Conservation (phyloP, 2,329 filamentous ascomycete genomes). For the Alternaria panax region DNA sequence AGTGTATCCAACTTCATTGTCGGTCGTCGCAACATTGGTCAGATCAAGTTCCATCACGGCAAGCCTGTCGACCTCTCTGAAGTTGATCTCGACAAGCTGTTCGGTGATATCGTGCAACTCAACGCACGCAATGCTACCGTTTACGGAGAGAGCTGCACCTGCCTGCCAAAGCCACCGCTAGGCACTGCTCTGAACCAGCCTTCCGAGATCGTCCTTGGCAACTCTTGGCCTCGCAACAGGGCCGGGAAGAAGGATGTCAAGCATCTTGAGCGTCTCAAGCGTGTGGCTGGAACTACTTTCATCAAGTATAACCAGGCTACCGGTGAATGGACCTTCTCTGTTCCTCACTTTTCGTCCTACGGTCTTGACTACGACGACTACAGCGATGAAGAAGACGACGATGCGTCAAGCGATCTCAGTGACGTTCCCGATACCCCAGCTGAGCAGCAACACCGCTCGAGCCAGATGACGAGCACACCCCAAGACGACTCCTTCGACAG, state of each 20-base stretch:
- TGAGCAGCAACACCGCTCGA: conserved; percentile 37
- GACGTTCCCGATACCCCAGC: conserved; percentile 56
- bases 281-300: conserved; percentile 81
- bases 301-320: conserved; percentile 78
- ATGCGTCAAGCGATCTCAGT: conserved; percentile 46
- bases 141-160: conserved; percentile 65
- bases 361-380: conserved; percentile 75
- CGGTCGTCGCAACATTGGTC: conserved; percentile 81
- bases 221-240: conserved; percentile 87
- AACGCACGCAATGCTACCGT: conserved; percentile 83
- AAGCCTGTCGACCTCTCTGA: conserved; percentile 76
- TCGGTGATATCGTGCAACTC: conserved; percentile 77
- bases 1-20: conserved; percentile 78
- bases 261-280: conserved; percentile 82
- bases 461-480: conserved; percentile 45
- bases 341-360: conserved; percentile 98
- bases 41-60: conserved; percentile 73
- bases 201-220: conserved; percentile 84
- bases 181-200: conserved; percentile 94
- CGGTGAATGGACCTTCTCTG: conserved; percentile 88
- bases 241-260: conserved; percentile 74
- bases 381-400: conserved; percentile 67
- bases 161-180: conserved; percentile 75
- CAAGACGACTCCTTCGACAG: conserved; percentile 50
- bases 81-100: conserved; percentile 81